These are phyloP conservation scores for Obelidium mucronatum DNA, from an alignment of 192 early-diverging fungal genomes.

Conservation along the genomic window DNA sequence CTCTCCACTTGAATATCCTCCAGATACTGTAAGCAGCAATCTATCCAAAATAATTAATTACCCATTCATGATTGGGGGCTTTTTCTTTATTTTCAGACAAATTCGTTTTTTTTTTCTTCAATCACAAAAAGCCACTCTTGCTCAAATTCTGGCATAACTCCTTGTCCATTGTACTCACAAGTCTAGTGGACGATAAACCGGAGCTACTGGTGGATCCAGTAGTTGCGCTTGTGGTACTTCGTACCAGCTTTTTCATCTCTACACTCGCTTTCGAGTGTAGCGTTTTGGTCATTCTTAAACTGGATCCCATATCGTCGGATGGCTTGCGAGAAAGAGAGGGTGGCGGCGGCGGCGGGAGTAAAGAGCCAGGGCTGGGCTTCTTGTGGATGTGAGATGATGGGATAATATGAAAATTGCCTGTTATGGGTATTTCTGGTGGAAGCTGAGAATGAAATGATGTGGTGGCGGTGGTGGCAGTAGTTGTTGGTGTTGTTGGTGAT, in stretches of 20 bases:
- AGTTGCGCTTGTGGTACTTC: not conserved
- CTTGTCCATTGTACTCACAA: slow-evolving; percentile 24
- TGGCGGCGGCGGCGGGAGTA: too few relatives aligned
- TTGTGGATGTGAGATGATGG: too few relatives aligned
- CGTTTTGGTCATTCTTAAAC: not conserved
- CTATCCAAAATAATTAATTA: not conserved
- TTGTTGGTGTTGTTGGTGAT: too few relatives aligned
- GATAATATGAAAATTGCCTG: too few relatives aligned
- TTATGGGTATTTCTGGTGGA: too few relatives aligned
- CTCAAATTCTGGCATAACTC: slow-evolving; percentile 11
- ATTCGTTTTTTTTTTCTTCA: not conserved
- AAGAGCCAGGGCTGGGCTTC: too few relatives aligned
- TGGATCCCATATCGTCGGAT: not conserved
- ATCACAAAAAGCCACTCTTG: slow-evolving; percentile 18
- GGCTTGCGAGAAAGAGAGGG: not conserved
- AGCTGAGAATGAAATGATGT: too few relatives aligned
- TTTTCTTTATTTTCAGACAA: not conserved
- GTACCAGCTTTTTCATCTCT: not conserved
- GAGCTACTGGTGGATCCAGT: not conserved
- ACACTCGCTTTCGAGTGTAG: not conserved
- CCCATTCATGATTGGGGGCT: not conserved
- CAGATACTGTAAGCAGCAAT: too few relatives aligned
- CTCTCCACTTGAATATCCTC: too few relatives aligned
- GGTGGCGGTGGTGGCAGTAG: too few relatives aligned
- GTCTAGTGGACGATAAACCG: not conserved